Evolutionary conservation across 345 rosid genomes (phyloP), one percentile per base, ranked within the genome.

Genomic region (Murraya koenigii): DNA sequence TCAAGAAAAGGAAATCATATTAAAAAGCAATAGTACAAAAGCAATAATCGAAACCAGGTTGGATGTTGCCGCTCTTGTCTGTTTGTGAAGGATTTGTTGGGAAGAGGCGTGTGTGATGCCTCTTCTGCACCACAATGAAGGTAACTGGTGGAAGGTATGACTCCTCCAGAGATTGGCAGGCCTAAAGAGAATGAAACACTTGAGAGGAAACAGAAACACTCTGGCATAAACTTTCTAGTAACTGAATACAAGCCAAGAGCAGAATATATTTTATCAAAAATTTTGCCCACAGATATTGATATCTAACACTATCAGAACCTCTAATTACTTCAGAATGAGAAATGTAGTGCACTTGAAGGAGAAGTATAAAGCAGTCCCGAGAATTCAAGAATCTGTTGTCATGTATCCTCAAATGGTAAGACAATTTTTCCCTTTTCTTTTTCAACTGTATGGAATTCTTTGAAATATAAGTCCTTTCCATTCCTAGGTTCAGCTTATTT

Each of bases 81-180:
- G 76, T 79, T 54, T 13, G 60, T 2, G 47, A 35, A 8, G 84
- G 79, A 7, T 70, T 75, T n/a, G 79, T 77, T 28, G 97, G 94
- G 66, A 93, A 93, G 55, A 95, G 64, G 38, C 97, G 91, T 0
- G 97, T 94, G 72, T 91, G 95, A 66, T 91, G 98, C 79, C 95
- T 80, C 77, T 95, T 93, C 71, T 93, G 95, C 47, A 95, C 97
- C 7, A 90, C 87, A 22, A 93, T 81, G 54, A 91, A 91, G 8
- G 98, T 91, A 32, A 95, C 76, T 5, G 28, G 91, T 2, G 97
- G 97, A 10, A 68, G 25, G 76, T 91, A 91, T 0, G 78, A 80
- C 3, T 80, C 85, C 74, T 93, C 58, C 9, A 95, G 81, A 1
- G 97, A 87, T 60, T 8, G 8, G 66, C 95, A 91, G 1, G 98